These are phyloP conservation scores for Peronospora tabacina DNA, from an alignment of 352 stramenopile genomes.

Conservation along the genomic window DNA sequence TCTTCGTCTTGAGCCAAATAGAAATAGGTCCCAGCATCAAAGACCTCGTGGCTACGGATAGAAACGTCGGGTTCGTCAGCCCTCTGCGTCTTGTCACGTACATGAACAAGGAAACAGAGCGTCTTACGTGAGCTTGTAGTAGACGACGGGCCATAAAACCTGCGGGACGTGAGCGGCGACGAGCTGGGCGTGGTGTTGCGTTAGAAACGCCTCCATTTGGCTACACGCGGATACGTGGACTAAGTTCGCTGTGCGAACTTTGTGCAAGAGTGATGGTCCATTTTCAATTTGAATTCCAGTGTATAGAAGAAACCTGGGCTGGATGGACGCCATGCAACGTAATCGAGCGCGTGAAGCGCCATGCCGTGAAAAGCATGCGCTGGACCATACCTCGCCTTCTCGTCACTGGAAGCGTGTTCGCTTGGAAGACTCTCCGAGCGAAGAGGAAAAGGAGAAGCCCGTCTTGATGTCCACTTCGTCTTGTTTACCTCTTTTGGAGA, in stretches of 20 bases:
- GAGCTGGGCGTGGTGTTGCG: conserved; percentile 40
- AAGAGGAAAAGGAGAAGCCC: conserved; percentile 19
- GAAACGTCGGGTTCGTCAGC: conserved; percentile 6
- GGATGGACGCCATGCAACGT: conserved; percentile 17
- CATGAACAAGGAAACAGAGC: neutral
- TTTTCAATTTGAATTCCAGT: conserved; percentile 9
- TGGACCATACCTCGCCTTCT: conserved; percentile 23
- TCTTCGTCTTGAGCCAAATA: conserved; percentile 42
- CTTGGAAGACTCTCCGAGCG: conserved; percentile 2
- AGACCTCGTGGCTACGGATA: conserved; percentile 31
- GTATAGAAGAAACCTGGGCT: neutral
- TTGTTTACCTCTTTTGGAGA: neutral
- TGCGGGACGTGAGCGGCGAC: conserved; percentile 31
- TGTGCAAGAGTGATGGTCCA: conserved; percentile 16
- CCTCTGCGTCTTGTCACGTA: neutral
- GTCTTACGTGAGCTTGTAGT: conserved; percentile 46
- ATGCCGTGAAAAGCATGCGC: conserved; percentile 4
- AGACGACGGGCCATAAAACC: conserved; percentile 36
- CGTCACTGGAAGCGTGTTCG: conserved; percentile 22
- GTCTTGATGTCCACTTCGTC: neutral
- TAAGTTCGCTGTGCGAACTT: conserved; percentile 1
- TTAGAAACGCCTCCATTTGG: conserved; percentile 38
- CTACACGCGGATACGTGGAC: neutral
- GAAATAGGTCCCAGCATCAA: conserved; percentile 43
- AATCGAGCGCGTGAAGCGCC: conserved; percentile 10